phyloP scores from a whole-genome alignment of 2,329 filamentous ascomycete species.

The Fusarium anthophilum region DNA sequence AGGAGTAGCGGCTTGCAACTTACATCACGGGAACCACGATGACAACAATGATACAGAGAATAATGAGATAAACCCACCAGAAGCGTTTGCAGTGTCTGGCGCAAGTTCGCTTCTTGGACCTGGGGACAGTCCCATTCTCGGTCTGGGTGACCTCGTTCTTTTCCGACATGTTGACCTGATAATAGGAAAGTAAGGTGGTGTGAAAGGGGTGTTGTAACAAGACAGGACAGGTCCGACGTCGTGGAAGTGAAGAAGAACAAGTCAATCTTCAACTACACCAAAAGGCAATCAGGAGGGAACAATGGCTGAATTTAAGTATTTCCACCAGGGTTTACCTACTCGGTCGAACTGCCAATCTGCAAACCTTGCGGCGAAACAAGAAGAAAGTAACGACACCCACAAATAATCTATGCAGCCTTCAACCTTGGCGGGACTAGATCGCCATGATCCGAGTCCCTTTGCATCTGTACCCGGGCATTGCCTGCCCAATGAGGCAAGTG shows the following conservation, averaged over 20 bases:
- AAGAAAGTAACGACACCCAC: conserved; percentile 16
- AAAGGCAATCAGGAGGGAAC: conserved; percentile 15
- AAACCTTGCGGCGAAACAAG: conserved; percentile 18
- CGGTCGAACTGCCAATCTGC: conserved; percentile 15
- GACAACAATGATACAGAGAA: conserved; percentile 59
- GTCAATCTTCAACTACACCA: conserved; percentile 23
- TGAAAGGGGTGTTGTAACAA: not conserved
- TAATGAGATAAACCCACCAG: conserved; percentile 70
- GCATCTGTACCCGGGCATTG: conserved; percentile 40
- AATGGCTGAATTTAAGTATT: conserved; percentile 38
- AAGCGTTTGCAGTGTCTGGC: conserved; percentile 62
- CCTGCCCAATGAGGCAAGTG: conserved; percentile 40
- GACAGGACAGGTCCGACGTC: conserved; percentile 5
- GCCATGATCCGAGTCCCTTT: conserved; percentile 40
- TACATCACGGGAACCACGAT: conserved; percentile 69
- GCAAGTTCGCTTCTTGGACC: conserved; percentile 51
- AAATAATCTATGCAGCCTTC: conserved; percentile 18
- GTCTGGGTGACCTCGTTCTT: conserved; percentile 49
- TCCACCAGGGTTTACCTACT: conserved; percentile 2
- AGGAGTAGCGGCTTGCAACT: conserved; percentile 46
- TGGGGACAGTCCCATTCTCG: conserved; percentile 45
- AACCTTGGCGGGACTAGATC: conserved; percentile 36
- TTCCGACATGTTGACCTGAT: conserved; percentile 48
- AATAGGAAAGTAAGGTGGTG: not conserved
- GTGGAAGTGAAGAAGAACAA: conserved; percentile 17